These are phyloP conservation scores for Chaetomium fimeti DNA, from an alignment of 495 filamentous ascomycete genomes.

Conservation along the genomic window DNA sequence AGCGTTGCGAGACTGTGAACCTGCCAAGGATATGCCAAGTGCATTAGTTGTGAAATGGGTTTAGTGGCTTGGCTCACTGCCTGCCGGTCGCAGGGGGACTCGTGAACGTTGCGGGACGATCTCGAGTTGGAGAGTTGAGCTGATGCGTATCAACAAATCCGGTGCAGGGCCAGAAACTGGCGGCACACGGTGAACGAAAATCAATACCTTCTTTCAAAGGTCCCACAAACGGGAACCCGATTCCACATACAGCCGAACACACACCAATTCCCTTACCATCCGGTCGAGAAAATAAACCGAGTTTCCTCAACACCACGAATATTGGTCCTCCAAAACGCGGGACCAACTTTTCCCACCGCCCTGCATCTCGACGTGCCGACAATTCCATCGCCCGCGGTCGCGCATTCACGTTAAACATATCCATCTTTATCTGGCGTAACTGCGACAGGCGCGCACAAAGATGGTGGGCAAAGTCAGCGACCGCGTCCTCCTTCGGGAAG, in stretches of 20 bases:
- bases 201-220: not conserved
- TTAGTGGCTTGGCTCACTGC: constrained; percentile 14
- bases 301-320: not conserved
- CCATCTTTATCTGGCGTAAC: not conserved
- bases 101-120: constrained; percentile 17
- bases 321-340: not conserved
- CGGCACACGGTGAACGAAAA: constrained; percentile 5
- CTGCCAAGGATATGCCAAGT: not conserved
- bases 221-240: constrained; percentile 5
- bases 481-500: constrained; percentile 53
- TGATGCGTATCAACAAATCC: constrained; percentile 21
- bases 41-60: not conserved
- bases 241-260: not conserved
- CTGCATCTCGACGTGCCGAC: not conserved
- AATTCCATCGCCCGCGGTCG: not conserved
- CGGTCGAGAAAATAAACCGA: not conserved
- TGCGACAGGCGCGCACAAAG: constrained; percentile 2
- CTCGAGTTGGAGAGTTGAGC: constrained; percentile 13
- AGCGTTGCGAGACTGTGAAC: not conserved
- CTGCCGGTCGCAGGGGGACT: constrained; percentile 12
- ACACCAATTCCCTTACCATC: not conserved
- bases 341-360: not conserved
- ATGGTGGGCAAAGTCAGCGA: constrained; percentile 58
- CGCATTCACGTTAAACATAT: not conserved
- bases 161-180: not conserved